Percentiles rank a stretch among this genome's conserved stretches.
Evolutionary conservation across 1,284 basidiomycete genomes (phyloP).

Genomic region (Entoloma clypeatum): DNA sequence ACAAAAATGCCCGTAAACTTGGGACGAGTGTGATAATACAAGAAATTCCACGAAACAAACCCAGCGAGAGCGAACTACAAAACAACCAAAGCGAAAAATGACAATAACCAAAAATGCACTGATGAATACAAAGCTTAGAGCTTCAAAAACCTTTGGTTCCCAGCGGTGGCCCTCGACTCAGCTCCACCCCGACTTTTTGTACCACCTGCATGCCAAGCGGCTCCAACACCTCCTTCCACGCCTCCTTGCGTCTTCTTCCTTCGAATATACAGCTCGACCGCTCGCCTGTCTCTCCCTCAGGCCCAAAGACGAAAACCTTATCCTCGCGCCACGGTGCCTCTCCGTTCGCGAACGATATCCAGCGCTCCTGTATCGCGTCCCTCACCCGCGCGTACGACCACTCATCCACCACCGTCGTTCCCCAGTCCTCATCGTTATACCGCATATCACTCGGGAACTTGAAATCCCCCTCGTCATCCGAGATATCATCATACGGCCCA

Average conservation of each 20-base stretch:
- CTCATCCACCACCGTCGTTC: constrained; percentile 52
- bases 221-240: constrained; percentile 63
- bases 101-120: too few relatives aligned
- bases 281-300: constrained; percentile 66
- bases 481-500: constrained; percentile 37
- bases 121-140: too few relatives aligned
- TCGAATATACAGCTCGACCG: constrained; percentile 54
- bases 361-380: constrained; percentile 63
- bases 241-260: constrained; percentile 38
- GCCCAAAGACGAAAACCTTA: constrained; percentile 71
- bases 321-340: constrained; percentile 65
- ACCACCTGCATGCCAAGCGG: constrained; percentile 62
- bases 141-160: too few relatives aligned
- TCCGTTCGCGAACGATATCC: constrained; percentile 71
- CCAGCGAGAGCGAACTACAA: too few relatives aligned
- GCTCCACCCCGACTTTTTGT: constrained; percentile 67
- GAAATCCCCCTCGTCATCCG: constrained; percentile 33
- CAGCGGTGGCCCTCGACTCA: constrained; percentile 61
- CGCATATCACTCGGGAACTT: constrained; percentile 19
- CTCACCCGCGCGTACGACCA: constrained; percentile 62
- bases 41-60: too few relatives aligned
- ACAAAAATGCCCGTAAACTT: too few relatives aligned
- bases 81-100: too few relatives aligned
- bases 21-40: too few relatives aligned
- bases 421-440: constrained; percentile 39